Percentiles rank a stretch among this genome's conserved stretches.
phyloP scores from a whole-genome alignment of 768 basidiomycete species.

The Phlebiopsis gigantea region DNA sequence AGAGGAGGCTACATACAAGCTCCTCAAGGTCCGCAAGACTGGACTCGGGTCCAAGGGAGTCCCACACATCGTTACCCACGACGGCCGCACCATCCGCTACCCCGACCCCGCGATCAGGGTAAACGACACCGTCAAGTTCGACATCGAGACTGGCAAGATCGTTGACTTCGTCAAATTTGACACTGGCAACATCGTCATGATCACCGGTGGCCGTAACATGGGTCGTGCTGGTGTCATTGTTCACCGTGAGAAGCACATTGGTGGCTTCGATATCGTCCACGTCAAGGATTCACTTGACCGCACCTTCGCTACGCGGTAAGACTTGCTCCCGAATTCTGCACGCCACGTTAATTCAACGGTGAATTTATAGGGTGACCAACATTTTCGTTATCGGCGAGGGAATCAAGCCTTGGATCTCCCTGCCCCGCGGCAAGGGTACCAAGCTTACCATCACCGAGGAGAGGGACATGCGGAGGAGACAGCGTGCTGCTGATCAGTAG shows the following conservation, averaged over 20 bases:
- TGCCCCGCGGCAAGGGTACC: slow-evolving; percentile 96
- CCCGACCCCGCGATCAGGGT: slow-evolving; percentile 93
- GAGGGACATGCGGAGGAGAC: slow-evolving; percentile 86
- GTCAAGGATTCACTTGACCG: slow-evolving; percentile 93
- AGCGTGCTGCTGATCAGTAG: slow-evolving; percentile 65
- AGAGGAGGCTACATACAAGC: slow-evolving; percentile 96
- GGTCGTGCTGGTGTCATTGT: slow-evolving; percentile 95
- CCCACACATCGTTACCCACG: slow-evolving; percentile 96
- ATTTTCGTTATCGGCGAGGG: slow-evolving; percentile 98
- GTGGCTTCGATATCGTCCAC: slow-evolving; percentile 98
- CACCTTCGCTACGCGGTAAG: slow-evolving; percentile 95
- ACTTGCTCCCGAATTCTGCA: slow-evolving; percentile 14
- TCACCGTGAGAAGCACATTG: slow-evolving; percentile 94
- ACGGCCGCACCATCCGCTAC: slow-evolving; percentile 99
- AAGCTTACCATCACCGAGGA: slow-evolving; percentile 98
- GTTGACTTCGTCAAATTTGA: slow-evolving; percentile 92
- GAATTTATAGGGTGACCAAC: slow-evolving; percentile 71
- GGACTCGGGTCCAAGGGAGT: slow-evolving; percentile 92
- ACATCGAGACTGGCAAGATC: slow-evolving; percentile 93
- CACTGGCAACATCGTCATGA: slow-evolving; percentile 93
- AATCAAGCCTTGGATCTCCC: slow-evolving; percentile 90
- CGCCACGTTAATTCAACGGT: neutral
- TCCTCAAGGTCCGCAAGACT: slow-evolving; percentile 89
- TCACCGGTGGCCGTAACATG: slow-evolving; percentile 99
- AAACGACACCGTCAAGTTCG: slow-evolving; percentile 98